phyloP scores from a whole-genome alignment of 2,329 filamentous ascomycete genomes.

The Fusarium sp. region DNA sequence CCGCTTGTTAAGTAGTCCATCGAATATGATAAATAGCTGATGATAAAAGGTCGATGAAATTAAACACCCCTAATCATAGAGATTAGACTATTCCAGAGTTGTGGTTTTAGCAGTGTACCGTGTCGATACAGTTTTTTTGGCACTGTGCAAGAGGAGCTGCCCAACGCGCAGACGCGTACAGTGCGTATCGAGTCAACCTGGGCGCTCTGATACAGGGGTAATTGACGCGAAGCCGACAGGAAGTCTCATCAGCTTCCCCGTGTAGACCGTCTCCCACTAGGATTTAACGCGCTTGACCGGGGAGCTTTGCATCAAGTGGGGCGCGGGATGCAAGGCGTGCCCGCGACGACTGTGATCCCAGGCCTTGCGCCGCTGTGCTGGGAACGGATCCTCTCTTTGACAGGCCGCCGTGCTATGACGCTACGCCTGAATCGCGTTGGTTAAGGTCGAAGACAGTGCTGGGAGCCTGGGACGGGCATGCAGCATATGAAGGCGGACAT shows the following conservation, averaged over 20 bases:
- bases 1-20: conserved; percentile 13
- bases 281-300: conserved; percentile 34
- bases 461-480: background rate
- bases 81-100: conserved; percentile 45
- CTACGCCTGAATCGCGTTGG: conserved; percentile 46
- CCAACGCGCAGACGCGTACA: conserved; percentile 42
- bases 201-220: conserved; percentile 19
- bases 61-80: conserved; percentile 42
- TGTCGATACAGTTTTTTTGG: conserved; percentile 9
- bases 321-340: conserved; percentile 44
- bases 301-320: conserved; percentile 44
- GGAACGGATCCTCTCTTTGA: conserved; percentile 49
- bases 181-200: conserved; percentile 32
- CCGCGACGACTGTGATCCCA: conserved; percentile 33
- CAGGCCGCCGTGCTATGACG: conserved; percentile 44
- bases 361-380: conserved; percentile 48
- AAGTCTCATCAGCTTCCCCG: conserved; percentile 39
- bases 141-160: conserved; percentile 11
- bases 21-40: conserved; percentile 14
- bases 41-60: conserved; percentile 47
- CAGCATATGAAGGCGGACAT: background rate
- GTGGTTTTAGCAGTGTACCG: conserved; percentile 40
- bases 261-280: conserved; percentile 35
- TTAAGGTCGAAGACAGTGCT: conserved; percentile 20
- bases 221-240: conserved; percentile 33